Percentiles rank a stretch among this genome's conserved stretches.
phyloP scores from a whole-genome alignment of 345 rosid genomes.

The Eucalyptus coolabah region DNA sequence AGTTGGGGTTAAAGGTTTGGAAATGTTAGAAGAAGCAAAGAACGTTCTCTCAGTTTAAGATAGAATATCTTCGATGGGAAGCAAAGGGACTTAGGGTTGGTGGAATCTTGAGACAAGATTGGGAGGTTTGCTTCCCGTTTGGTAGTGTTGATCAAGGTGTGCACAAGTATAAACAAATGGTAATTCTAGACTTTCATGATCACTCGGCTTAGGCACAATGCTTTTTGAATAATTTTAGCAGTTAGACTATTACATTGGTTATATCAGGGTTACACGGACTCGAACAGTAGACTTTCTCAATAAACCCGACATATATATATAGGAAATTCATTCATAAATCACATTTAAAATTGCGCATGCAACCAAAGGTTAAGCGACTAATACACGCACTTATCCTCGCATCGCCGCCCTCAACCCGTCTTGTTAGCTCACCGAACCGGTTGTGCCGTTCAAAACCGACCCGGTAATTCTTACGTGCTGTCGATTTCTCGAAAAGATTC shows the following conservation, averaged over 20 bases:
- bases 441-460: neutral
- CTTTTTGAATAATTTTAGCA: neutral
- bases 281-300: rapidly evolving
- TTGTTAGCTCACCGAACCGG: neutral
- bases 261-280: neutral
- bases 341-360: neutral
- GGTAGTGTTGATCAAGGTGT: neutral
- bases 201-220: neutral
- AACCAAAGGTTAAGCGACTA: neutral
- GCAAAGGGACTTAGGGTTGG: slow-evolving; percentile 1
- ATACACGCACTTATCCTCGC: neutral
- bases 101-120: neutral
- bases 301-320: neutral
- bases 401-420: neutral
- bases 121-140: neutral
- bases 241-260: neutral
- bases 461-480: neutral
- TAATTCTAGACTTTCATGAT: neutral
- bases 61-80: slow-evolving; percentile 1
- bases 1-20: neutral
- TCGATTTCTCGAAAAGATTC: neutral
- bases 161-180: neutral
- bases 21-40: neutral
- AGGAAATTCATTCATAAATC: neutral
- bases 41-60: neutral